Evolutionary conservation across 345 rosid genomes (phyloP).

Genomic region (Moricandia arvensis): DNA sequence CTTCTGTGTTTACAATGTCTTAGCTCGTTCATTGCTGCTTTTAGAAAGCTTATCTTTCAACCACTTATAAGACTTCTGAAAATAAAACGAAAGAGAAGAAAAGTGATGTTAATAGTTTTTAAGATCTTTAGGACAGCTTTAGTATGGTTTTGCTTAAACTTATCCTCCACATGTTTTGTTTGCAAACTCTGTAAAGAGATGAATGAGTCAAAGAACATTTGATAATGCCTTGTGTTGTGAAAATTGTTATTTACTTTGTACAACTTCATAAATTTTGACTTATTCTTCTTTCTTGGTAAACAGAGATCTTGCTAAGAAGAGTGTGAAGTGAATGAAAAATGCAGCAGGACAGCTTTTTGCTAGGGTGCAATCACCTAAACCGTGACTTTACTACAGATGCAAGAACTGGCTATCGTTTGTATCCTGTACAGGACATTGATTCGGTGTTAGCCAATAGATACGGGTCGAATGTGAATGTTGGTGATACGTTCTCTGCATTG

Average conservation of each 20-base stretch:
- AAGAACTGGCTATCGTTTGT: constrained; percentile 29
- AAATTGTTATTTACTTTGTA: constrained; percentile 22
- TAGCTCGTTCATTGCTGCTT: not conserved
- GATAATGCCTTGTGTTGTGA: constrained; percentile 19
- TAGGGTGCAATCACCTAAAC: constrained; percentile 35
- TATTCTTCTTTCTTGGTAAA: not conserved
- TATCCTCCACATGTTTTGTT: not conserved
- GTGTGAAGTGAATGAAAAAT: constrained; percentile 39
- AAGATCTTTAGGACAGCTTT: not conserved
- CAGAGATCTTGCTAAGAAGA: constrained; percentile 21
- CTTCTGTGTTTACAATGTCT: constrained; percentile 1
- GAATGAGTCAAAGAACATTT: not conserved
- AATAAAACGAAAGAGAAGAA: not conserved
- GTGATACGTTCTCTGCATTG: constrained; percentile 31
- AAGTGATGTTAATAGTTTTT: not conserved
- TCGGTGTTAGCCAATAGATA: constrained; percentile 29
- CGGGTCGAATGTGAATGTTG: constrained; percentile 22
- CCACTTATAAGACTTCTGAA: not conserved
- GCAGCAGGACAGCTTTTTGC: constrained; percentile 36
- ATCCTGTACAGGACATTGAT: constrained; percentile 39
- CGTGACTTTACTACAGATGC: constrained; percentile 8
- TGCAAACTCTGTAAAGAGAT: not conserved
- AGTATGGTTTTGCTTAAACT: not conserved
- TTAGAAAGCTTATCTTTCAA: constrained; percentile 5
- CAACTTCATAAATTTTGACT: not conserved